Conservation (phyloP, 1,139 yeast species). For the Martiniozyma asiatica region DNA sequence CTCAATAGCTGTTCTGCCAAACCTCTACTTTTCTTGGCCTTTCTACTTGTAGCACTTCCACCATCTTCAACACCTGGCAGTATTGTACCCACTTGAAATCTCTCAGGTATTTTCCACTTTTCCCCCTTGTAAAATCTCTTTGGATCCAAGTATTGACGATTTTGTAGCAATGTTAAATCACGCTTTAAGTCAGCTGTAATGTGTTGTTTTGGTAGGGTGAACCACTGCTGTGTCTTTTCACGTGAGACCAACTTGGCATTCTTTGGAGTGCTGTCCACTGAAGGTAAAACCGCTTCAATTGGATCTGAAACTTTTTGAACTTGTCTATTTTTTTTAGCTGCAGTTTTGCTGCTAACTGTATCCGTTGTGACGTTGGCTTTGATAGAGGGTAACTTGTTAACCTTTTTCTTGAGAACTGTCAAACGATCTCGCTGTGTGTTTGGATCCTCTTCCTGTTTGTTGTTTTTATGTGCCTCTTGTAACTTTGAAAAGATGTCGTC, state of each 20-base stretch:
- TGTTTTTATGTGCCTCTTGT: constrained; percentile 4
- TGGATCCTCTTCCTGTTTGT: constrained; percentile 1
- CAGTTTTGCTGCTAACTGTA: neutral
- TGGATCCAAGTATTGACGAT: constrained; percentile 88
- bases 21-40: constrained; percentile 56
- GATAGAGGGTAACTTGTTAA: constrained; percentile 15
- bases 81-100: constrained; percentile 81
- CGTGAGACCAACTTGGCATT: constrained; percentile 29
- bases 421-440: constrained; percentile 6
- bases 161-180: constrained; percentile 67
- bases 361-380: constrained; percentile 6
- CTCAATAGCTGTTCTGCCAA: constrained; percentile 74
- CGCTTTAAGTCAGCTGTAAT: constrained; percentile 63
- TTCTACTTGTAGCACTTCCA: constrained; percentile 55
- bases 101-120: constrained; percentile 69
- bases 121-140: constrained; percentile 90
- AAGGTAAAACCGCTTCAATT: constrained; percentile 22
- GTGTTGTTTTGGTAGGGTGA: constrained; percentile 70
- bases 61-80: constrained; percentile 74
- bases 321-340: constrained; percentile 5
- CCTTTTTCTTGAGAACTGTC: constrained; percentile 16
- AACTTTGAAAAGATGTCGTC: constrained; percentile 20
- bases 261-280: constrained; percentile 12
- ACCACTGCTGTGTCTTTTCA: constrained; percentile 49
- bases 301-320: constrained; percentile 37